Evolutionary conservation across 257 asterid genomes (phyloP).

Genomic region (Voacanga thouarsii): DNA sequence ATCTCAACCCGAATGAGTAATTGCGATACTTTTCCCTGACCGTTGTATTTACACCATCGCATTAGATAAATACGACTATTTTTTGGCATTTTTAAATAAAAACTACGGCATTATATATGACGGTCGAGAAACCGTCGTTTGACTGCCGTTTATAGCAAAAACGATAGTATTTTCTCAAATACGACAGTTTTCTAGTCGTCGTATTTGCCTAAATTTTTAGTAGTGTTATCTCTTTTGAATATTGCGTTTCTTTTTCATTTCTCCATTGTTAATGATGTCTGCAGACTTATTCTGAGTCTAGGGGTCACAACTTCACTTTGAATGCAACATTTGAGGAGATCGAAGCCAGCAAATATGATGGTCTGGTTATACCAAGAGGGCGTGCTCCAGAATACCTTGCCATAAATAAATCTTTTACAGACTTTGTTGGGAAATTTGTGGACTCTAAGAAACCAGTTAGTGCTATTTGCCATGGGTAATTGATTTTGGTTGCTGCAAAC

Average conservation of each 20-base stretch:
- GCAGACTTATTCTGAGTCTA: slow-evolving; percentile 86
- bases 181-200: too few relatives aligned
- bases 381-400: slow-evolving; percentile 99
- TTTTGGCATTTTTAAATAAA: too few relatives aligned
- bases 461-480: slow-evolving; percentile 82
- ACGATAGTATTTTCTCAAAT: too few relatives aligned
- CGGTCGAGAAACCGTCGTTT: too few relatives aligned
- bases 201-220: too few relatives aligned
- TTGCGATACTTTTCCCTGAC: too few relatives aligned
- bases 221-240: background rate
- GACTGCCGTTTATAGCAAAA: too few relatives aligned
- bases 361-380: slow-evolving; percentile 86
- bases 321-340: slow-evolving; percentile 81
- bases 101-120: too few relatives aligned
- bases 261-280: slow-evolving; percentile 14
- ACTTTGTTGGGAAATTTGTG: slow-evolving; percentile 57
- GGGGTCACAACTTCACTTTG: slow-evolving; percentile 83
- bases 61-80: too few relatives aligned
- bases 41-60: too few relatives aligned
- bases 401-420: slow-evolving; percentile 53
- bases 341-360: slow-evolving; percentile 67
- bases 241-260: background rate
- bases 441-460: slow-evolving; percentile 60
- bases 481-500: slow-evolving; percentile 86
- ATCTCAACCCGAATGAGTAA: too few relatives aligned